These are phyloP conservation scores for Psilocybe sp. DNA, from an alignment of 768 basidiomycete species.

Conservation along the genomic window DNA sequence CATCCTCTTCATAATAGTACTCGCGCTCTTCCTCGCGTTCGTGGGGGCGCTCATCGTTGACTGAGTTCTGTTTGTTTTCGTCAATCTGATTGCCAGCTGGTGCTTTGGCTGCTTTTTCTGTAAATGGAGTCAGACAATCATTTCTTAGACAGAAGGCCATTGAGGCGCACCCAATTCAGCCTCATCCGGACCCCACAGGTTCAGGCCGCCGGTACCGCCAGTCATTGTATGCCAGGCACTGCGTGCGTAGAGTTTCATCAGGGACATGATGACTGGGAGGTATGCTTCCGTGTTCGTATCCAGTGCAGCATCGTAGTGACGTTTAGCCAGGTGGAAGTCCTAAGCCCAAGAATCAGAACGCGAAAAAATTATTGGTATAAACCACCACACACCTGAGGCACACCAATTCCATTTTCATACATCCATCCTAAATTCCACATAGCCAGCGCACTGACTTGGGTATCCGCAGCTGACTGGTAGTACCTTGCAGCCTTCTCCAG, in stretches of 20 bases:
- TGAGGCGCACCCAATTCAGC: slow-evolving; percentile 43
- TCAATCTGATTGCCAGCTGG: slow-evolving; percentile 39
- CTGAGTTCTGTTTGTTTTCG: slow-evolving; percentile 27
- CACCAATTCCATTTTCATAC: slow-evolving; percentile 96
- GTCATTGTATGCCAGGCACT: slow-evolving; percentile 82
- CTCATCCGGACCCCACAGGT: slow-evolving; percentile 60
- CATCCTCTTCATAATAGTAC: slow-evolving; percentile 53
- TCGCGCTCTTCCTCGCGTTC: slow-evolving; percentile 30
- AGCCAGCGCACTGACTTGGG: slow-evolving; percentile 87
- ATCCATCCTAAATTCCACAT: slow-evolving; percentile 99
- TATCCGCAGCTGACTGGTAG: slow-evolving; percentile 93
- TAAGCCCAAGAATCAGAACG: slow-evolving; percentile 23
- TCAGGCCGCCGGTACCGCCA: slow-evolving; percentile 68
- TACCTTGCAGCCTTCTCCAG: slow-evolving; percentile 91
- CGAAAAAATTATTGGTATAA: neutral
- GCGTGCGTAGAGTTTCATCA: slow-evolving; percentile 76
- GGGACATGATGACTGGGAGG: slow-evolving; percentile 79
- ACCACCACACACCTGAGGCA: slow-evolving; percentile 60
- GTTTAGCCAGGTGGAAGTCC: slow-evolving; percentile 96
- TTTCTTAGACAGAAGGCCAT: too few relatives aligned
- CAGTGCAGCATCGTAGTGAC: slow-evolving; percentile 88
- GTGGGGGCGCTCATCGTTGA: slow-evolving; percentile 19
- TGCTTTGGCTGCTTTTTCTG: slow-evolving; percentile 14
- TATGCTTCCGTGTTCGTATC: slow-evolving; percentile 90
- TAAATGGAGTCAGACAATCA: slow-evolving; percentile 4